Evolutionary conservation across 768 basidiomycete species (phyloP).

Genomic region (Crassisporium funariophilum): DNA sequence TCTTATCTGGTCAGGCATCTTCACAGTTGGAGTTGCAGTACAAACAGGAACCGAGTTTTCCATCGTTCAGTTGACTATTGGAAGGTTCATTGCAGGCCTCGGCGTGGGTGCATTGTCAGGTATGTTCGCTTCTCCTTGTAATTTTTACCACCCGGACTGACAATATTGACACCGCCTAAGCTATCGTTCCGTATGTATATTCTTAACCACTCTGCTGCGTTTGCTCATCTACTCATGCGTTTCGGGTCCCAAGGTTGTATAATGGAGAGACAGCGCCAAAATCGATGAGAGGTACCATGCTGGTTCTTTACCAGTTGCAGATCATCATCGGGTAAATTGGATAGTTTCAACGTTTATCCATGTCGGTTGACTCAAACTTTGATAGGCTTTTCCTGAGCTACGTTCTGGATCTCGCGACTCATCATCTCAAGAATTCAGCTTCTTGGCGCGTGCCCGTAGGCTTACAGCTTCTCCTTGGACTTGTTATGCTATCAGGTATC

Average conservation of each 20-base stretch:
- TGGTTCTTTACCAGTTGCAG: slow-evolving; percentile 78
- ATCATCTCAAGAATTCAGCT: slow-evolving; percentile 53
- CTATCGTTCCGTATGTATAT: slow-evolving; percentile 50
- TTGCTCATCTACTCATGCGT: slow-evolving; percentile 13
- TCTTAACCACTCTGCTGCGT: not conserved
- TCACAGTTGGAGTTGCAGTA: slow-evolving; percentile 67
- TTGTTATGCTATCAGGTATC: slow-evolving; percentile 66
- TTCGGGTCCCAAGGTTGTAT: slow-evolving; percentile 51
- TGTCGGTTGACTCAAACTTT: not conserved
- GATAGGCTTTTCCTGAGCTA: slow-evolving; percentile 73
- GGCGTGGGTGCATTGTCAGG: slow-evolving; percentile 78
- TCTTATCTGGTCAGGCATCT: slow-evolving; percentile 73
- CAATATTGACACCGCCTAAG: slow-evolving; percentile 22
- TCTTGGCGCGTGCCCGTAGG: slow-evolving; percentile 81
- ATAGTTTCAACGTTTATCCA: not conserved
- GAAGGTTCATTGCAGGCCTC: slow-evolving; percentile 75
- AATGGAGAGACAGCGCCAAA: slow-evolving; percentile 82
- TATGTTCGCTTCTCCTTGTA: slow-evolving; percentile 24
- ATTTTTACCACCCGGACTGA: slow-evolving; percentile 1
- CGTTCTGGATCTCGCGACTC: slow-evolving; percentile 68
- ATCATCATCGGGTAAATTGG: slow-evolving; percentile 73
- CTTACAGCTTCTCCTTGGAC: slow-evolving; percentile 70
- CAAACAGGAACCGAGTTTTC: slow-evolving; percentile 67
- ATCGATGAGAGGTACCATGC: slow-evolving; percentile 64
- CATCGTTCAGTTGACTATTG: slow-evolving; percentile 67